Evolutionary conservation across 2,329 filamentous ascomycete genomes (phyloP).

Genomic region (Pleomassaria siparia): DNA sequence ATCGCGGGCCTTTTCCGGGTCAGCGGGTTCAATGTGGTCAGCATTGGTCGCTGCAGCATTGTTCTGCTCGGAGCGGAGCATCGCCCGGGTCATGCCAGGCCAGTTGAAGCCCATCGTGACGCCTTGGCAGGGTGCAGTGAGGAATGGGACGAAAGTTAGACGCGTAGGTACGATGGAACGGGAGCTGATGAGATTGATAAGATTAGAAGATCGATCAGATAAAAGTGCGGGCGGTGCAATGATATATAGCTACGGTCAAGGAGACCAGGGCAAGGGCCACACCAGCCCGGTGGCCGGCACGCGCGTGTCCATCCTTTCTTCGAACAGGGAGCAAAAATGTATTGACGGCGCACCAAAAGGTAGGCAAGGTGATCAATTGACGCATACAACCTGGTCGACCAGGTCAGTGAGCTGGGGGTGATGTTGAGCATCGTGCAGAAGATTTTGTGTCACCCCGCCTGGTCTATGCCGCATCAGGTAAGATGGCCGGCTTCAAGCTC

Average conservation of each 20-base stretch:
- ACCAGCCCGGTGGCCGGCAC: neutral
- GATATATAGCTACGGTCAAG: constrained; percentile 1
- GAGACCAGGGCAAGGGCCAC: neutral
- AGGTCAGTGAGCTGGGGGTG: no score
- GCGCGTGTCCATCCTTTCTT: neutral
- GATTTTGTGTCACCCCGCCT: neutral
- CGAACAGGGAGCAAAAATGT: neutral
- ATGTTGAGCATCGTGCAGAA: neutral
- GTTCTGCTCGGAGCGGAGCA: neutral
- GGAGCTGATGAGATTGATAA: constrained; percentile 1
- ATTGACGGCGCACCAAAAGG: neutral
- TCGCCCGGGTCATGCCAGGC: neutral
- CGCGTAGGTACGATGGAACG: neutral
- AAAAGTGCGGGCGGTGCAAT: neutral
- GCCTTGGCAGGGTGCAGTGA: neutral
- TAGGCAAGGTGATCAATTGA: neutral
- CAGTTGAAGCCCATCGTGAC: neutral
- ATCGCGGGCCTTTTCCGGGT: no score
- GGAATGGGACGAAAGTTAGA: neutral
- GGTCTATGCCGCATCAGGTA: neutral
- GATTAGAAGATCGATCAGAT: neutral
- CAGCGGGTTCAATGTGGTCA: no score
- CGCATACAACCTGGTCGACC: no score
- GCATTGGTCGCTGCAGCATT: neutral
- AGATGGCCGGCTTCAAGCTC: neutral